These are phyloP conservation scores for Drechslerella coelobrocha DNA, from an alignment of 2,329 filamentous ascomycete genomes.

Conservation along the genomic window DNA sequence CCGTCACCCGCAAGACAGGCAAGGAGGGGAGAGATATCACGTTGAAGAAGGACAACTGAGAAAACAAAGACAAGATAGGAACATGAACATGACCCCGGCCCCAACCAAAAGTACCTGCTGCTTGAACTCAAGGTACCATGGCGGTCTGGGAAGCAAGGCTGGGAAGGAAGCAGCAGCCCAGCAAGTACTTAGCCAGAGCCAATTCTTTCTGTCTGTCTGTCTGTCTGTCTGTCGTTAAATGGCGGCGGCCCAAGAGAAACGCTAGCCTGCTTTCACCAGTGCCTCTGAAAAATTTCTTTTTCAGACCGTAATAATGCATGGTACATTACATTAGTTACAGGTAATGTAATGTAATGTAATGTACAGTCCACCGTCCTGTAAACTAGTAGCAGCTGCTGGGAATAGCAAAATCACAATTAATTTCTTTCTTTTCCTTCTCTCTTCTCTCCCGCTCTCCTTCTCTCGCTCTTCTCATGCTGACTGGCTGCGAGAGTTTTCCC, in stretches of 20 bases:
- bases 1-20: no score
- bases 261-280: not conserved
- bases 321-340: slow-evolving; percentile 9
- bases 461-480: slow-evolving; percentile 2
- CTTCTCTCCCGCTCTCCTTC: slow-evolving; percentile 6
- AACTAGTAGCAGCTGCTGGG: not conserved
- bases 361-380: slow-evolving; percentile 8
- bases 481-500: slow-evolving; percentile 23
- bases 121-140: no score
- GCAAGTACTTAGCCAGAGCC: not conserved
- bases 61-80: not conserved
- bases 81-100: not conserved
- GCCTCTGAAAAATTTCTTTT: not conserved
- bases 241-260: not conserved
- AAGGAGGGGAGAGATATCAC: not conserved
- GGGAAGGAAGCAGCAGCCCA: not conserved
- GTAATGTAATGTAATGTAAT: not conserved
- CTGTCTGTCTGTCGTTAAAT: not conserved
- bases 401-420: not conserved
- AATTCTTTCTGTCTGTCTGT: not conserved
- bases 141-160: no score
- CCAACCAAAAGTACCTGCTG: not conserved
- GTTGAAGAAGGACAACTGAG: not conserved
- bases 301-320: not conserved
- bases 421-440: not conserved